Base-by-base conservation (phyloP, 495 filamentous ascomycete species). In the Letharia lupina region DNA sequence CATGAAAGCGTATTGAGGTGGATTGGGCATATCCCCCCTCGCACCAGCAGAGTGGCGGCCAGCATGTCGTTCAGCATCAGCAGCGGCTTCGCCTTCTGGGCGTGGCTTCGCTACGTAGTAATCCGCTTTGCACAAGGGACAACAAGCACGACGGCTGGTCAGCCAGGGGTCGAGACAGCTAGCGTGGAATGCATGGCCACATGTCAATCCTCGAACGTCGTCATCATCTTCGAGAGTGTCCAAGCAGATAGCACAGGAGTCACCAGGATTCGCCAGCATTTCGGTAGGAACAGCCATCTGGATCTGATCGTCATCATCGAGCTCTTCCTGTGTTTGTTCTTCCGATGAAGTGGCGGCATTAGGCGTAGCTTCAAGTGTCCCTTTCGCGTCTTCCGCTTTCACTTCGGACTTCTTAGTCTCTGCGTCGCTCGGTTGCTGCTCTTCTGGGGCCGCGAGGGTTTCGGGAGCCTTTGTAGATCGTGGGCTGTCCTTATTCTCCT, bases 101-200 rank as follows among this genome's bases (percentile, higher is more conserved):
- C 89, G 88, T 28, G 90, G 89, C 73, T 96, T 96, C 0, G 92
- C 91, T 45, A 90, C 85, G 74, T 95, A 98, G 76, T 97, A 98
- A 69, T 97, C 92, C 45, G 91, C 87, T 78, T 99, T 99, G 80
- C 94, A 98, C 56, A 98, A 84, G 60, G 95, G 95, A 75, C 95
- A 99, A 75, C 94, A 96, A 16, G 94, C 95, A 67, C 93, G 86
- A 68, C 94, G 82, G 70, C 86, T 90, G 2, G 94, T 98, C 62
- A 98, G 79, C 94, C 94, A 98, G 15, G 95, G 94, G 71, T 99
- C 94, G 28, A 99, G 83, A 75, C 94, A 99, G 33, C 83, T 84
- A 58, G 90, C 89, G 76, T 99, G 94, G 82, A 98, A 99, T 67
- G 94, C 93, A 75, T 98, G 95, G 42, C 92, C 92, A 71, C 94